These are phyloP conservation scores for Sporothrix mexicana DNA, from an alignment of 2,329 filamentous ascomycete species.

Conservation along the genomic window DNA sequence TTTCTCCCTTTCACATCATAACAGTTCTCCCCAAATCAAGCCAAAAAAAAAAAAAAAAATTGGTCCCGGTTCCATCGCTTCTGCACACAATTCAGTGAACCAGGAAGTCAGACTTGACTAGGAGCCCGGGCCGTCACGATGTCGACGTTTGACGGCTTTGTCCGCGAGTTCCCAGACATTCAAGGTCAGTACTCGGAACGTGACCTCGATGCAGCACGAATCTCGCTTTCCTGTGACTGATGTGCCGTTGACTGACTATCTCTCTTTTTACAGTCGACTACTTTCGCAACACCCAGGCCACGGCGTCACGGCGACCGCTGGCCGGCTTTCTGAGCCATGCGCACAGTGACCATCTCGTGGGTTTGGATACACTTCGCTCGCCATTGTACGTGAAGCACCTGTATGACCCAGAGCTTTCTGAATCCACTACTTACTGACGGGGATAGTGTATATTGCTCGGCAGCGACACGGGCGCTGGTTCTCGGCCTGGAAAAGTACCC, in stretches of 20 bases:
- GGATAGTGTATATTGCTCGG: constrained; percentile 79
- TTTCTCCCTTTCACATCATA: neutral
- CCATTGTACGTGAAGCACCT: constrained; percentile 63
- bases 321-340: constrained; percentile 92
- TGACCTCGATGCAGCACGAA: neutral
- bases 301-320: constrained; percentile 63
- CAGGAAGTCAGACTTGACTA: no score
- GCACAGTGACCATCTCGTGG: constrained; percentile 86
- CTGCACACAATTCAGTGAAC: no score
- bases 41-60: no score
- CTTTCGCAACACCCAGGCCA: constrained; percentile 64
- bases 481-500: constrained; percentile 79
- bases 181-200: constrained; percentile 32
- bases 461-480: constrained; percentile 80
- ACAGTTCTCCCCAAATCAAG: neutral
- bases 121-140: constrained; percentile 16
- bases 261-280: constrained; percentile 69
- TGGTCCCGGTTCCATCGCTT: no score
- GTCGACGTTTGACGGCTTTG: constrained; percentile 35
- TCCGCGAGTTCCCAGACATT: constrained; percentile 31
- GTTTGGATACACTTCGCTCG: constrained; percentile 75
- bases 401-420: no score
- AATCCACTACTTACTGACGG: neutral
- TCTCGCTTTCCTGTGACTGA: no score
- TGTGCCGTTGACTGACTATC: neutral